A percentile compares a stretch with the other conserved stretches of the same genome.
Conservation (phyloP, 176 grass and related monocot species). For the Zoysia japonica region DNA sequence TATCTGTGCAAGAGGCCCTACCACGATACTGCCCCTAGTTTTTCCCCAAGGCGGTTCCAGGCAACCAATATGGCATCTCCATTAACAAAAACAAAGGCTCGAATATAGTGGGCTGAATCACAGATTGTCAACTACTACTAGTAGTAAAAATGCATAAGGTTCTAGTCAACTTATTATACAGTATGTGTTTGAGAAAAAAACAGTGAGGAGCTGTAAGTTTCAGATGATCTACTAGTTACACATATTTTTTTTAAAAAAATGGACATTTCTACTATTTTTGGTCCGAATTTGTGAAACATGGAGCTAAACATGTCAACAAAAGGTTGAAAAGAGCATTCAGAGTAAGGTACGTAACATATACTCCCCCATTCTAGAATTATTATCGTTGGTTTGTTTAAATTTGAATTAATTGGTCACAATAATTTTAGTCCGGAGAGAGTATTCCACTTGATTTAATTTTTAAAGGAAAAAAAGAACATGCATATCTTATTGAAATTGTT, state of each 20-base stretch:
- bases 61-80: not conserved
- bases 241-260: too few relatives aligned
- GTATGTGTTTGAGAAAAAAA: not conserved
- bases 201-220: not conserved
- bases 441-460: not conserved
- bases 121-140: not conserved
- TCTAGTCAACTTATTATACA: not conserved
- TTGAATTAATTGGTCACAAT: too few relatives aligned
- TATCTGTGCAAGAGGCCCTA: not conserved
- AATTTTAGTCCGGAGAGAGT: too few relatives aligned
- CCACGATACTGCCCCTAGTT: slow-evolving; percentile 25
- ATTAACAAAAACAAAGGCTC: not conserved
- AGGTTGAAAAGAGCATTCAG: not conserved
- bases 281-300: not conserved
- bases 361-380: too few relatives aligned
- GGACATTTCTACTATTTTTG: too few relatives aligned
- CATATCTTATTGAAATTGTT: not conserved
- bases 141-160: not conserved
- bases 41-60: slow-evolving; percentile 20
- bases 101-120: not conserved
- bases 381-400: too few relatives aligned
- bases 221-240: not conserved
- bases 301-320: not conserved
- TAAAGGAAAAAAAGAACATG: not conserved
- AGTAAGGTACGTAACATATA: not conserved